Evolutionary conservation across 148 eudicot genomes (phyloP).

Genomic region (Nepenthes gracilis): DNA sequence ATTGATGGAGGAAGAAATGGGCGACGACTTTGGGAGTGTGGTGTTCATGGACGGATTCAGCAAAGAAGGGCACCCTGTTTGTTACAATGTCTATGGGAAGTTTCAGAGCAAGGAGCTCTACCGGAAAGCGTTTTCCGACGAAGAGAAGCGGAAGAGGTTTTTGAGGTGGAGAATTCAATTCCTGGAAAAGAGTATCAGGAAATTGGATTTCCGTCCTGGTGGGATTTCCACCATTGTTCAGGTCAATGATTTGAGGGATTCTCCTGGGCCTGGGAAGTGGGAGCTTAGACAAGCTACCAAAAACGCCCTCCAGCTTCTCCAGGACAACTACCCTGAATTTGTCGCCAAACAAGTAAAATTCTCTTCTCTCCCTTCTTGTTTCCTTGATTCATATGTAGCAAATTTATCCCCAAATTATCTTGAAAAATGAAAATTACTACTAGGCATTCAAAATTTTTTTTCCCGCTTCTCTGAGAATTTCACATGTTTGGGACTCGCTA

Average conservation of each 20-base stretch:
- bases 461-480: no score
- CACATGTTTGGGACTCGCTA: no score
- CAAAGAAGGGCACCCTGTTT: slow-evolving; percentile 52
- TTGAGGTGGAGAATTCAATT: slow-evolving; percentile 49
- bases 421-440: no score
- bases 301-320: slow-evolving; percentile 35
- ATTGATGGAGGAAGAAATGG: slow-evolving; percentile 18
- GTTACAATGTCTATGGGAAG: slow-evolving; percentile 61
- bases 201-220: slow-evolving; percentile 55
- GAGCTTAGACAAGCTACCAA: slow-evolving; percentile 43
- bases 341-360: slow-evolving; percentile 63
- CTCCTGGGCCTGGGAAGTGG: slow-evolving; percentile 56
- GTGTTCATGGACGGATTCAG: slow-evolving; percentile 51
- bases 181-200: slow-evolving; percentile 49
- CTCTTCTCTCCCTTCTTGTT: not conserved
- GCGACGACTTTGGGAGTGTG: slow-evolving; percentile 22
- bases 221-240: slow-evolving; percentile 53
- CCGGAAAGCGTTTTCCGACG: slow-evolving; percentile 46
- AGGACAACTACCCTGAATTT: slow-evolving; percentile 76
- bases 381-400: not conserved
- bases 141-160: slow-evolving; percentile 51
- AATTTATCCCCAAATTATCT: not conserved
- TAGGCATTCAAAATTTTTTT: no score
- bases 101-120: slow-evolving; percentile 57
- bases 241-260: slow-evolving; percentile 58